Conservation (phyloP, 2,329 filamentous ascomycete species). For the Botrytis cinerea region DNA sequence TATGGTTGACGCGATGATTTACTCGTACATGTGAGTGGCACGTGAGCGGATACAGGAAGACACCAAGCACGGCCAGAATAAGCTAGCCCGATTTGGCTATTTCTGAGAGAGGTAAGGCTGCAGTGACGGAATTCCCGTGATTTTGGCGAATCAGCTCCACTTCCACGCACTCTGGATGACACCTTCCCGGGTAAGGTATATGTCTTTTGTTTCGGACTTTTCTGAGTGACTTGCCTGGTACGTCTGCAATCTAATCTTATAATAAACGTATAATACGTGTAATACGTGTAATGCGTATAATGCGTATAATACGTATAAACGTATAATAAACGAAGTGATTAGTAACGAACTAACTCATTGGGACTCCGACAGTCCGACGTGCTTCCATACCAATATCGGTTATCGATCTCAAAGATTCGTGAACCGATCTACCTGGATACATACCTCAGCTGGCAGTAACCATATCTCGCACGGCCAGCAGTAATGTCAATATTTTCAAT, state of each 20-base stretch:
- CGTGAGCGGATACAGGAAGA: too few relatives aligned
- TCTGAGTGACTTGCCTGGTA: background rate
- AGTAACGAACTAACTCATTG: background rate
- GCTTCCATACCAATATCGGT: background rate
- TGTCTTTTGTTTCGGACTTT: background rate
- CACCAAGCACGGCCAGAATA: background rate
- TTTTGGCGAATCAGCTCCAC: slow-evolving; percentile 4
- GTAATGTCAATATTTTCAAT: background rate
- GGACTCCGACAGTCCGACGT: background rate
- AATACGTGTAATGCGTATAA: background rate
- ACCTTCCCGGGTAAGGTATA: background rate
- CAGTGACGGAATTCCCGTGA: background rate
- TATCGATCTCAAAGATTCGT: background rate
- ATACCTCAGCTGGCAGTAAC: background rate
- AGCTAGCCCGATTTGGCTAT: background rate
- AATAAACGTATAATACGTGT: background rate
- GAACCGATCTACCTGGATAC: background rate
- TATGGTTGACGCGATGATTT: background rate
- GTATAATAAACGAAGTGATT: too few relatives aligned
- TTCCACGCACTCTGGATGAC: background rate
- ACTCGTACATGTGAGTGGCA: background rate
- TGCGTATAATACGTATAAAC: background rate
- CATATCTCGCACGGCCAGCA: background rate
- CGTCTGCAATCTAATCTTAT: slow-evolving; percentile 11
- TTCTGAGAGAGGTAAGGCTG: background rate